Base-by-base conservation (phyloP, 2,329 filamentous ascomycete species). In the Sclerotinia minor region DNA sequence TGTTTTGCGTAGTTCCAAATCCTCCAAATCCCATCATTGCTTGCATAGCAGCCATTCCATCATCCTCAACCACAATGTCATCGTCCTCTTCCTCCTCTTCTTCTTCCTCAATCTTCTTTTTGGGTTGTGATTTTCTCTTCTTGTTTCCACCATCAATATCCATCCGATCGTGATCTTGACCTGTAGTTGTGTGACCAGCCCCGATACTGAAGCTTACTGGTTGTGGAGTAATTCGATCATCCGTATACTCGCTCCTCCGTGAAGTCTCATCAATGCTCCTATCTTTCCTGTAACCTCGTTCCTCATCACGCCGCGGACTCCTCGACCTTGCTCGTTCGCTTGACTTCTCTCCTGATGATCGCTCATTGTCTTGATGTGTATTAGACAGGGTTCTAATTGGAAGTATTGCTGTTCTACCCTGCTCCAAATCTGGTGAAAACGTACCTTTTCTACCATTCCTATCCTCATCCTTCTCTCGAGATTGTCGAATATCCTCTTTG, bases 21-120 rank as follows among this genome's bases (percentile, higher is more conserved):
- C 85, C 87, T 24, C 88, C 88, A 76, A 99, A 97, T 2, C 95
- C 95, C 91, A 99, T 94, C 82, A 94, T 87, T 61, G 89, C 88
- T 74, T 88, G 84, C 90, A 98, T 94, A 69, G 86, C 86, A 67
- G 84, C 86, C 76, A 90, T 82, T 64, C 89, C 87, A 70, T 89
- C 88, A 70, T 94, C 90, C 67, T 84, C 84, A 61, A 83, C 80
- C 21, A 83, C 75, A 38, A 83, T 80, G 52, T 84, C 84, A 24
- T 83, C 80, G 13, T 81, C 80, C 13, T 85, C 83, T 84, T 68
- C 47, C 21, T 68, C 47, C 21, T 57, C 53, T 45, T 67, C 69
- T 24, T 68, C 66, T 2, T 57, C 65, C 52, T 71, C 69, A 4
- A 53, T 57, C 50, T 74, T 72, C 60, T 70, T 73, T 76, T 58